These are phyloP conservation scores for Combretum micranthum DNA, from an alignment of 345 rosid genomes.

Conservation along the genomic window DNA sequence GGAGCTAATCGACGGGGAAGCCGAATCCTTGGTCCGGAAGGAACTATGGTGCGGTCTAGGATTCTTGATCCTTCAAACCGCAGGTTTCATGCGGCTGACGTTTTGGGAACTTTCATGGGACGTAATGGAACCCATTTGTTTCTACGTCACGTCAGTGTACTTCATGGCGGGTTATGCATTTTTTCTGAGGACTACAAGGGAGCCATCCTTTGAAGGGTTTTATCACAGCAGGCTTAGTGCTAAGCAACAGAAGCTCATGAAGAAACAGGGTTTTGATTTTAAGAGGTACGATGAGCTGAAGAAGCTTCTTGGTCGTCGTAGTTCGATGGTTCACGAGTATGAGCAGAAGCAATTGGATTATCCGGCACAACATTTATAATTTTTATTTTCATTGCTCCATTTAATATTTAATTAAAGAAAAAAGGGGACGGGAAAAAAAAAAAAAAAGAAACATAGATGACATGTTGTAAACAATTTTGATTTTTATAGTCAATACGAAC, in stretches of 20 bases:
- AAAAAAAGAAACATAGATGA: no score
- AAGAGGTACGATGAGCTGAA: constrained; percentile 53
- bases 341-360: neutral
- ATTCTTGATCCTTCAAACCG: constrained; percentile 65
- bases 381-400: neutral
- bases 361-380: neutral
- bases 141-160: constrained; percentile 61
- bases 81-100: constrained; percentile 87
- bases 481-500: no score
- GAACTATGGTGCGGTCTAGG: constrained; percentile 80
- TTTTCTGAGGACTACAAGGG: constrained; percentile 77
- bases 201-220: constrained; percentile 88
- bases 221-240: constrained; percentile 60
- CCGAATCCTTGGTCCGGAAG: constrained; percentile 42
- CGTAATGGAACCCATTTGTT: constrained; percentile 98
- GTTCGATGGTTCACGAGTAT: neutral
- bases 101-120: constrained; percentile 99
- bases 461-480: no score
- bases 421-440: no score
- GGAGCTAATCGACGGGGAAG: constrained; percentile 42
- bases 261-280: constrained; percentile 38
- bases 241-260: constrained; percentile 57
- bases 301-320: constrained; percentile 6
- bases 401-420: neutral
- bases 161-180: constrained; percentile 70